Conservation (phyloP, 257 asterid genomes). For the Solanum piurae region DNA sequence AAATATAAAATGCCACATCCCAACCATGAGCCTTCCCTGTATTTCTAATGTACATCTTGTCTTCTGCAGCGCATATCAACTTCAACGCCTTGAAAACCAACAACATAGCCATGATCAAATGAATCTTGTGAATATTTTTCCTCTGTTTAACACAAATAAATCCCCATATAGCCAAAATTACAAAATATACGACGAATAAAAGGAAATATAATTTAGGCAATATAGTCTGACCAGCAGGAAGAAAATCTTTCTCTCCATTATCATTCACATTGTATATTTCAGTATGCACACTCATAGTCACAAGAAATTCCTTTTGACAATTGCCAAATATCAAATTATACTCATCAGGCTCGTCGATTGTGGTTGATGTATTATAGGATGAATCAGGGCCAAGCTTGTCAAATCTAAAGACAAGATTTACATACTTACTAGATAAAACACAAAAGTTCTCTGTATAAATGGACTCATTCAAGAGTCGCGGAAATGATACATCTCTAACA, state of each 20-base stretch:
- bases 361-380: neutral
- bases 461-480: constrained; percentile 17
- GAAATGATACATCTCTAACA: constrained; percentile 11
- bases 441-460: constrained; percentile 13
- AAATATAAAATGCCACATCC: constrained; percentile 27
- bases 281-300: constrained; percentile 18
- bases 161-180: constrained; percentile 8
- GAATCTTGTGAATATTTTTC: constrained; percentile 15
- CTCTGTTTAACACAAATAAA: constrained; percentile 6
- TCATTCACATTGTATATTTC: constrained; percentile 13
- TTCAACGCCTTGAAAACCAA: constrained; percentile 23
- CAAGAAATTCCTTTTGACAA: constrained; percentile 14
- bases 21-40: constrained; percentile 34
- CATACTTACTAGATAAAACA: constrained; percentile 12
- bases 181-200: constrained; percentile 1
- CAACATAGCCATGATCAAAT: constrained; percentile 17
- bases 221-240: constrained; percentile 16
- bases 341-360: constrained; percentile 8
- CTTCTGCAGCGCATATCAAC: constrained; percentile 25
- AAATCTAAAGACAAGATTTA: constrained; percentile 9
- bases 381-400: constrained; percentile 10
- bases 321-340: constrained; percentile 18
- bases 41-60: constrained; percentile 17
- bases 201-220: constrained; percentile 12
- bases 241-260: constrained; percentile 12